Base-by-base conservation (phyloP, 129 eudicot genomes). In the sunflower (Helianthus annuus) region DNA sequence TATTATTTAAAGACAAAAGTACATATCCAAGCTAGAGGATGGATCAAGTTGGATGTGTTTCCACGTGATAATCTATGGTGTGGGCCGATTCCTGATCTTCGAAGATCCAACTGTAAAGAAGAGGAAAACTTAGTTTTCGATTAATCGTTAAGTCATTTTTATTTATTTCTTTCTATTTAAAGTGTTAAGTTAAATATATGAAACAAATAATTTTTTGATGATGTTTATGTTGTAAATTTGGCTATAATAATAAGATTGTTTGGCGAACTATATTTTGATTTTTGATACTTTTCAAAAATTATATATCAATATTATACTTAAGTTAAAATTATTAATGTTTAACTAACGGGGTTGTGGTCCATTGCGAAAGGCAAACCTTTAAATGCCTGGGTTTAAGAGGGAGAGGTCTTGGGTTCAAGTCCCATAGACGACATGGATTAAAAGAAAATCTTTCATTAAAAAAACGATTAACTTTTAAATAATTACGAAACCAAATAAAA, bases 61-160 rank as follows among this genome's bases (percentile, higher is more conserved):
- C 64, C 76, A 76, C 76, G 76, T 69, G 81, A 76, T 46, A 7
- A 59, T 60, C 70, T 61, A 61, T 68, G 42, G 59, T 46, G 75
- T 69, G 80, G 80, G 75, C 75, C 81, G 63, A 48, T 48, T 4
- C 29, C 75, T 64, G 55, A 75, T 66, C 66, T 66, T 75, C 70
- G 70, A 60, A 66, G 32, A 29, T 76, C 74, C 74, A 76, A 76
- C 74, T 34, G 69, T 68, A 68, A 76, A 54, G 38, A 57, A 56
- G 22, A 12, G 32, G 66, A 17, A 75, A 75, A 11, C 57, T 57
- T 55, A 19, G 22, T 27, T 27, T 27, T 27, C 32, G 32, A 27
- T 32, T 32, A 56, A 19, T 56, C 9, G 7, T 8, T 56, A 9
- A 9, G 36, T 57, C n/a, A 0, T 57, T 22, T 22, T 57, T 42